These are phyloP conservation scores for Sonneratia alba DNA, from an alignment of 345 rosid species.

Conservation along the genomic window DNA sequence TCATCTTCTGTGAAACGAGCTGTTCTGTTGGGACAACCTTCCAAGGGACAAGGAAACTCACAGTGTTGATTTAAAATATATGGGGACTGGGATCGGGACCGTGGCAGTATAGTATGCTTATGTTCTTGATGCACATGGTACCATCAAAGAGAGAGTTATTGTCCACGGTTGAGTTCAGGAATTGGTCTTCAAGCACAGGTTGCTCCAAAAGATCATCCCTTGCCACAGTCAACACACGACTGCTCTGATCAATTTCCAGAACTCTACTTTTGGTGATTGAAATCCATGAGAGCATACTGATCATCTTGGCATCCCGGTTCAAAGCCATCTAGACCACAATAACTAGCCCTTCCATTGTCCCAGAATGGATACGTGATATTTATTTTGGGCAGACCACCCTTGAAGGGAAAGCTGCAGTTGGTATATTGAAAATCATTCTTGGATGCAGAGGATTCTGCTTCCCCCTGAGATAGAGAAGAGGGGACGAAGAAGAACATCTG, in stretches of 20 bases:
- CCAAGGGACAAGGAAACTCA: background rate
- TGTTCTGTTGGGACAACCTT: rapidly evolving
- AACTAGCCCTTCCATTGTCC: slow-evolving; percentile 15
- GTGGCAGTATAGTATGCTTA: slow-evolving; percentile 18
- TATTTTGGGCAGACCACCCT: background rate
- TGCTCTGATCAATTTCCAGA: background rate
- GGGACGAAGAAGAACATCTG: too few relatives aligned
- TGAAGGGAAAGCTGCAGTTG: background rate
- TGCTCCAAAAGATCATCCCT: slow-evolving; percentile 1
- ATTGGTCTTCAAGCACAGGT: slow-evolving; percentile 9
- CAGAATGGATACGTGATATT: background rate
- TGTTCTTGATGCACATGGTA: background rate
- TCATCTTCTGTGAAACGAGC: slow-evolving; percentile 6
- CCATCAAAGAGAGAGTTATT: background rate
- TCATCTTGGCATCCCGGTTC: slow-evolving; percentile 18
- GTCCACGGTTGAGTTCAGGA: background rate
- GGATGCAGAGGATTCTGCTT: background rate
- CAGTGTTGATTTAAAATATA: background rate
- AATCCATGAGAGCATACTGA: background rate
- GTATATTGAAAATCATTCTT: background rate
- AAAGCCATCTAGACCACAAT: slow-evolving; percentile 33
- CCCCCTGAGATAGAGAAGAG: background rate
- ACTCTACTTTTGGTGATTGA: background rate
- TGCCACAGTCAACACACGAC: slow-evolving; percentile 13
- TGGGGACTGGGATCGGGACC: background rate